These are phyloP conservation scores for Aspergillus sp. DNA, from an alignment of 2,329 filamentous ascomycete genomes.

Conservation along the genomic window DNA sequence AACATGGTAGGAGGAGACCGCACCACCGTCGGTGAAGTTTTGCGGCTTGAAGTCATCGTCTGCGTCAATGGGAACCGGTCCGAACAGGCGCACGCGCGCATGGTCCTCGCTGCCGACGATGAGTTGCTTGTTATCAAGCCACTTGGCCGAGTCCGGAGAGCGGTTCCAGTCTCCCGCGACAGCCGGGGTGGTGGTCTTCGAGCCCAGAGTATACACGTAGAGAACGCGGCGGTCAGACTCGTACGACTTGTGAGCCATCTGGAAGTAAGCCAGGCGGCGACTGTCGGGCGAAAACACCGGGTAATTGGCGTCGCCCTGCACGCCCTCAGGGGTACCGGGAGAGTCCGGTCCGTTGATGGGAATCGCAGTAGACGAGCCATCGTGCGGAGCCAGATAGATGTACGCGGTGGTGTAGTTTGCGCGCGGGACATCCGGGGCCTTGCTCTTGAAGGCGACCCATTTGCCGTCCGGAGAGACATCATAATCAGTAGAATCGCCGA, in stretches of 20 bases:
- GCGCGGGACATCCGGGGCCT: slow-evolving; percentile 40
- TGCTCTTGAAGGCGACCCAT: slow-evolving; percentile 42
- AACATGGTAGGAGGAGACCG: slow-evolving; percentile 26
- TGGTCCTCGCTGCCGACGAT: slow-evolving; percentile 72
- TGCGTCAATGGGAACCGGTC: slow-evolving; percentile 31
- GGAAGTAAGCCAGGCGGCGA: slow-evolving; percentile 68
- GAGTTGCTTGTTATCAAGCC: slow-evolving; percentile 58
- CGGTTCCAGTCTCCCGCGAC: slow-evolving; percentile 49
- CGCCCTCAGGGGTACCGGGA: slow-evolving; percentile 45
- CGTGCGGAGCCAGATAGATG: slow-evolving; percentile 69
- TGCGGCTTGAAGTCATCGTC: slow-evolving; percentile 30
- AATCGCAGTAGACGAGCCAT: slow-evolving; percentile 54
- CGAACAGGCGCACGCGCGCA: slow-evolving; percentile 51
- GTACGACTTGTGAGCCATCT: slow-evolving; percentile 74
- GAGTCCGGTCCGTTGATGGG: slow-evolving; percentile 43
- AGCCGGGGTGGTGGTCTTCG: slow-evolving; percentile 34
- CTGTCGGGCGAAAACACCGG: slow-evolving; percentile 76
- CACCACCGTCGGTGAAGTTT: slow-evolving; percentile 36
- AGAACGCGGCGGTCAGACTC: slow-evolving; percentile 68
- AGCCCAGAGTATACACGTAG: slow-evolving; percentile 40
- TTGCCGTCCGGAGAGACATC: slow-evolving; percentile 53
- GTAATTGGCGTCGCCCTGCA: slow-evolving; percentile 57
- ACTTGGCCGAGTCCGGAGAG: slow-evolving; percentile 51
- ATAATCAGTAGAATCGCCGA: slow-evolving; percentile 78
- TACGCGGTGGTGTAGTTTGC: slow-evolving; percentile 74